Base-by-base conservation (phyloP, 2,329 filamentous ascomycete species). In the Malbranchea cinnamomea region DNA sequence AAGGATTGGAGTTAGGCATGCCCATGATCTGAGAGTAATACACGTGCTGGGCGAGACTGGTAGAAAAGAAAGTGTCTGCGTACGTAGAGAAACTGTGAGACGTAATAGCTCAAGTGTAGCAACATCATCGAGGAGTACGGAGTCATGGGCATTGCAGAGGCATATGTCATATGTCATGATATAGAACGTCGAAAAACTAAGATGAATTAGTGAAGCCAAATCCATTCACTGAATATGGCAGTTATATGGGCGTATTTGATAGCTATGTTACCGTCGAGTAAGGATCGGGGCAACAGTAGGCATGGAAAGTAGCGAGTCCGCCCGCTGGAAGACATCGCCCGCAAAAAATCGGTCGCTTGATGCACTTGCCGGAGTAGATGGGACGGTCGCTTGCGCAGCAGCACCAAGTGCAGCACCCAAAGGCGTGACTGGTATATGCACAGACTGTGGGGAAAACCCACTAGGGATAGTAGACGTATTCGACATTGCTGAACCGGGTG, bases 401-500 rank as follows among this genome's bases (percentile, higher is more conserved):
- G 85, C 83, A 1, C 85, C 87, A 4, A 94, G 64, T 2, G 85
- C 85, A 10, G 84, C 85, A 43, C 81, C 89, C 37, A 93, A 68
- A 5, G 87, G 85, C 1, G 85, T 94, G 45, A 89, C 83, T 6
- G 85, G 84, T 21, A 84, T 57, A 7, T 68, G 63, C 6, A 67
- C 59, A 13, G 65, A 62, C 26, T 67, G 67, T 8, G 61, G 65
- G 28, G 48, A 56, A 13, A 40, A 53, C 37, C 37, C 44, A 20
- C 35, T 47, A 23, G 30, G 41, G 27, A 30, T 26, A 26, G 29
- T 26, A 5, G 32, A 35, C n/a, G 13, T 17, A n/a, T 22, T 13
- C 15, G 25, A 23, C 17, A 33, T 31, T n/a, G 31, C 37, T 12
- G 34, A 39, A 23, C 32, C 41, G 15, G 54, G 52, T 34, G 48